Evolutionary conservation across 768 basidiomycete genomes (phyloP).

Genomic region (Leccinum incarnatum): DNA sequence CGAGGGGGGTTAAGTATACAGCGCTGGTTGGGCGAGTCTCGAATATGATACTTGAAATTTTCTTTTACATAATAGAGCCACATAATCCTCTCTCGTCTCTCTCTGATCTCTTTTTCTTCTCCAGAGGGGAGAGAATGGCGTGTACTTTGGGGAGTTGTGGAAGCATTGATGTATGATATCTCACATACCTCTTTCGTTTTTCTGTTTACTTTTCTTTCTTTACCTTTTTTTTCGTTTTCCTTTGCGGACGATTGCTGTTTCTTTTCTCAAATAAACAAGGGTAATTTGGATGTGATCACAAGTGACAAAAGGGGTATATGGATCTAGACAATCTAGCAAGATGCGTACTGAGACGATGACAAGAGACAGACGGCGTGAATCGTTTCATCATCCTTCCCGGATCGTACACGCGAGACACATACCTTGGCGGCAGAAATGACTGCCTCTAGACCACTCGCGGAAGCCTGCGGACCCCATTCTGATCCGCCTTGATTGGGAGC

Average conservation of each 20-base stretch:
- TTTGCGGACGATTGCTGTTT: slow-evolving; percentile 7
- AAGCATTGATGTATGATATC: slow-evolving; percentile 35
- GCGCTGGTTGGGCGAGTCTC: slow-evolving; percentile 10
- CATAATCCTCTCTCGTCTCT: neutral
- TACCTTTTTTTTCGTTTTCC: neutral
- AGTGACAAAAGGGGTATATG: neutral
- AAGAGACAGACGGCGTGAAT: neutral
- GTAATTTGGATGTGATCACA: neutral
- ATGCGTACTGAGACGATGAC: slow-evolving; percentile 13
- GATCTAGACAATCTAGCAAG: slow-evolving; percentile 5
- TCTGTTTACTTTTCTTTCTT: neutral
- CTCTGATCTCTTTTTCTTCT: neutral
- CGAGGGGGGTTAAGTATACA: slow-evolving; percentile 28
- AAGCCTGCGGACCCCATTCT: slow-evolving; percentile 28
- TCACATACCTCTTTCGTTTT: slow-evolving; percentile 11
- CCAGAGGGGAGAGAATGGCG: neutral
- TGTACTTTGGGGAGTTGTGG: slow-evolving; percentile 17
- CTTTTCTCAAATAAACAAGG: slow-evolving; percentile 9
- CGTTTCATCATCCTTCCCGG: neutral
- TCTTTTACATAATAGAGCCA: slow-evolving; percentile 15
- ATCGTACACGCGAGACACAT: neutral
- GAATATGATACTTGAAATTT: slow-evolving; percentile 16
- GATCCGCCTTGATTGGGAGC: slow-evolving; percentile 27
- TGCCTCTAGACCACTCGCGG: slow-evolving; percentile 31
- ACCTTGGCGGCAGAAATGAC: slow-evolving; percentile 29